Conservation (phyloP, 305 asterid genomes). For the Caryopteris hybrid region DNA sequence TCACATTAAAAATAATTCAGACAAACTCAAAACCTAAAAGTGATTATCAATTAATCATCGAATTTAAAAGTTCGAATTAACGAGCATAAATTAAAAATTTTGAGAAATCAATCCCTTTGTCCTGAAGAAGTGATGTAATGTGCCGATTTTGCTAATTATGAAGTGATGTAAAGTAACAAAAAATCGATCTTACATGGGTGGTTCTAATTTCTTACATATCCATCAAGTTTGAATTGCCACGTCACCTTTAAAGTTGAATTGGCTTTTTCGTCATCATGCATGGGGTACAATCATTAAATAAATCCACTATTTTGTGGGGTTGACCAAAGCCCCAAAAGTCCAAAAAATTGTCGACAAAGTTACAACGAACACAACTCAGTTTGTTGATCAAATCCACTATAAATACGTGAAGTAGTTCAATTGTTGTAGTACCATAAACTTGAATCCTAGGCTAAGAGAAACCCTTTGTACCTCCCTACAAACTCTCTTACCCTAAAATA, state of each 20-base stretch:
- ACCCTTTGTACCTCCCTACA: background rate
- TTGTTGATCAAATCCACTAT: conserved; percentile 12
- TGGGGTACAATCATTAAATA: background rate
- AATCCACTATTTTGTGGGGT: background rate
- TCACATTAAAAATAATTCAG: too few species aligned
- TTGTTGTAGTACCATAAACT: conserved; percentile 5
- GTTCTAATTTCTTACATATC: too few species aligned
- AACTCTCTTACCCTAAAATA: background rate
- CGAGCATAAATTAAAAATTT: too few species aligned
- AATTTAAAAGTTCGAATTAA: too few species aligned
- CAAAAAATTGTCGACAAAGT: background rate
- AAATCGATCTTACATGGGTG: too few species aligned
- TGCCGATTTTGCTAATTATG: too few species aligned
- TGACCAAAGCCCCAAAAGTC: conserved; percentile 7
- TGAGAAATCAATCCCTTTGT: too few species aligned
- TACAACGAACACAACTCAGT: background rate
- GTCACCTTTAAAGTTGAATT: background rate
- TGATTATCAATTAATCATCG: too few species aligned
- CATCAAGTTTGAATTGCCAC: too few species aligned
- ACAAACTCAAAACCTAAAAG: too few species aligned
- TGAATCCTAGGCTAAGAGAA: background rate
- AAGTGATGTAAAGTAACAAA: too few species aligned
- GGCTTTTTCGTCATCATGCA: background rate
- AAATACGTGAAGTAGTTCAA: conserved; percentile 14
- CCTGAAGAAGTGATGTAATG: too few species aligned